Percentiles rank a stretch among this genome's conserved stretches.
Evolutionary conservation across 1,284 basidiomycete genomes (phyloP).

Genomic region (Boletellus deceptivus): DNA sequence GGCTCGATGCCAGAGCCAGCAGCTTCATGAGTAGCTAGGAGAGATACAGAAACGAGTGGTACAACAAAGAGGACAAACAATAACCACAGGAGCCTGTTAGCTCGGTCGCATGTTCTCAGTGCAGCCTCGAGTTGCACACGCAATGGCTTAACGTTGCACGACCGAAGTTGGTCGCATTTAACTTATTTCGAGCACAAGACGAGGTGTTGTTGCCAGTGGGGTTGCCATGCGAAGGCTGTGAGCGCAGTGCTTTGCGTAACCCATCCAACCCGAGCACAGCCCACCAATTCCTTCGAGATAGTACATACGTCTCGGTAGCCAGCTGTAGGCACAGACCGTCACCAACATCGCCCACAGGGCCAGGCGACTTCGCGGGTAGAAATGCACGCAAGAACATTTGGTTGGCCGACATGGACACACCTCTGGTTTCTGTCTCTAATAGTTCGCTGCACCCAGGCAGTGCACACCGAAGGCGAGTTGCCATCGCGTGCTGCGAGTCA

Average conservation of each 20-base stretch:
- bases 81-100: background rate
- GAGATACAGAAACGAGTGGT: background rate
- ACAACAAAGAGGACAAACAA: background rate
- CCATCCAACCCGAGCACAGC: no score
- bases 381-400: constrained; percentile 6
- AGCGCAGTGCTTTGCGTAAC: no score
- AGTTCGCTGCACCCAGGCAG: constrained; percentile 22
- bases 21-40: constrained; percentile 44
- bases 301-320: background rate
- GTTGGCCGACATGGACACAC: constrained; percentile 8
- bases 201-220: no score
- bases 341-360: background rate
- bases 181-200: no score
- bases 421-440: constrained; percentile 19
- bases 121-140: no score
- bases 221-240: no score
- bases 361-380: background rate
- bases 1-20: constrained; percentile 36
- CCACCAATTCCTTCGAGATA: background rate
- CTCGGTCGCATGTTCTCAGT: background rate
- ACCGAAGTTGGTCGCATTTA: no score
- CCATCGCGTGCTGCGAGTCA: background rate
- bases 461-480: constrained; percentile 49
- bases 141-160: no score
- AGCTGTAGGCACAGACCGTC: background rate